These are phyloP conservation scores for Colletotrichum ledebouriae DNA, from an alignment of 2,329 filamentous ascomycete genomes.

Conservation along the genomic window DNA sequence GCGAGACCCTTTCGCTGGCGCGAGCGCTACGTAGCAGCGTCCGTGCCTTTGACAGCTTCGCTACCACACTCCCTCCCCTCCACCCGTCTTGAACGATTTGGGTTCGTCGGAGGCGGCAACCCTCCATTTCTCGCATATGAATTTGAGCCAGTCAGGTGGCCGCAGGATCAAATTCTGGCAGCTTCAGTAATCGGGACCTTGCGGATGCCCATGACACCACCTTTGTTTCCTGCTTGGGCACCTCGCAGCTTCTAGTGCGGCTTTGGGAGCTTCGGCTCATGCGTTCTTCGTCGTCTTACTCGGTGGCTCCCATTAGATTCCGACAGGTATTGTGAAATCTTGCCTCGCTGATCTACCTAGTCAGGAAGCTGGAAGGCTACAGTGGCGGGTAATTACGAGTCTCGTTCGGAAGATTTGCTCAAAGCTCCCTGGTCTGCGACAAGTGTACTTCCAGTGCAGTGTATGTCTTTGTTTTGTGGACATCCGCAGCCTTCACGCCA, in stretches of 20 bases:
- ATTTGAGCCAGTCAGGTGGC: slow-evolving; percentile 13
- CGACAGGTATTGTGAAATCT: too few relatives aligned
- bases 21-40: background rate
- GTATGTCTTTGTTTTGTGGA: too few relatives aligned
- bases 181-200: slow-evolving; percentile 6
- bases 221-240: slow-evolving; percentile 3
- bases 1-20: slow-evolving; percentile 16
- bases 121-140: background rate
- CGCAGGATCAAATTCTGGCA: slow-evolving; percentile 10
- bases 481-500: too few relatives aligned
- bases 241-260: slow-evolving; percentile 3
- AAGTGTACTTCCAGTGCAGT: too few relatives aligned
- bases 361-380: too few relatives aligned
- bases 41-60: slow-evolving; percentile 4
- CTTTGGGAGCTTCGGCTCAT: background rate
- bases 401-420: too few relatives aligned
- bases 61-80: background rate
- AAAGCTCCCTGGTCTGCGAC: too few relatives aligned
- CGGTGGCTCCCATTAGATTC: too few relatives aligned
- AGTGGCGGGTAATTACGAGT: too few relatives aligned
- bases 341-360: too few relatives aligned
- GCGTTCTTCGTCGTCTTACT: too few relatives aligned
- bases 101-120: slow-evolving; percentile 1
- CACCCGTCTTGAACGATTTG: background rate
- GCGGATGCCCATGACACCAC: slow-evolving; percentile 6